A percentile compares a stretch with the other conserved stretches of the same genome.
Evolutionary conservation across 768 basidiomycete genomes (phyloP).

Genomic region (Flagelloscypha sp.): DNA sequence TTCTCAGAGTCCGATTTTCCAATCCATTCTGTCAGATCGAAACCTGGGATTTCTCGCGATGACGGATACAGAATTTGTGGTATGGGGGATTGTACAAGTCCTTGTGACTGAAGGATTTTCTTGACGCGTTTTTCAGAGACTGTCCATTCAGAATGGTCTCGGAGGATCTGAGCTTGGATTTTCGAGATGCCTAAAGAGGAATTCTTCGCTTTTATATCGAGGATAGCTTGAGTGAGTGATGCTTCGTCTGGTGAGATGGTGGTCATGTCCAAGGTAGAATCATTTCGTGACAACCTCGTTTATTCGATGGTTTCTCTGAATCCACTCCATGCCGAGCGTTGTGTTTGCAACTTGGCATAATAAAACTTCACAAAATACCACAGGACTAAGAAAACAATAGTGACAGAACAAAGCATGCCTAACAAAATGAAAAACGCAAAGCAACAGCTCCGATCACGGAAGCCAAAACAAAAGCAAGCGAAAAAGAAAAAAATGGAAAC

Average conservation of each 20-base stretch:
- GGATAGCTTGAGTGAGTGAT: slow-evolving; percentile 48
- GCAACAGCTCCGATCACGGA: no score
- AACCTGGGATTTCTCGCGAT: slow-evolving; percentile 54
- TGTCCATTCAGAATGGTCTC: slow-evolving; percentile 55
- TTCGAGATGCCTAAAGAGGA: slow-evolving; percentile 66
- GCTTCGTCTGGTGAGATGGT: slow-evolving; percentile 52
- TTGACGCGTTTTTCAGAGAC: slow-evolving; percentile 80
- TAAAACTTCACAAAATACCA: no score
- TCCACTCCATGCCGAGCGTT: no score
- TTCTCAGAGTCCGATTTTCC: no score
- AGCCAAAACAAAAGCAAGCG: no score
- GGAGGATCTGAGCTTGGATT: slow-evolving; percentile 55
- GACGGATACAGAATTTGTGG: slow-evolving; percentile 35
- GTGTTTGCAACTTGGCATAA: no score
- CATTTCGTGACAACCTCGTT: no score
- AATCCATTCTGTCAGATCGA: slow-evolving; percentile 59
- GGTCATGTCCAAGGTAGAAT: not conserved
- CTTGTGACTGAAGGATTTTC: slow-evolving; percentile 59
- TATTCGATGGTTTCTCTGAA: no score
- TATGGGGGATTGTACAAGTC: slow-evolving; percentile 28
- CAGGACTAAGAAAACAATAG: no score
- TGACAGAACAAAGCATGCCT: no score
- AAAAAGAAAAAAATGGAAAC: no score
- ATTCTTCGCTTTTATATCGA: slow-evolving; percentile 45
- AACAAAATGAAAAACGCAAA: no score